A percentile compares a stretch with the other conserved stretches of the same genome.
These are phyloP conservation scores for Populus hybrid DNA, from an alignment of 441 rosid genomes.

Conservation along the genomic window DNA sequence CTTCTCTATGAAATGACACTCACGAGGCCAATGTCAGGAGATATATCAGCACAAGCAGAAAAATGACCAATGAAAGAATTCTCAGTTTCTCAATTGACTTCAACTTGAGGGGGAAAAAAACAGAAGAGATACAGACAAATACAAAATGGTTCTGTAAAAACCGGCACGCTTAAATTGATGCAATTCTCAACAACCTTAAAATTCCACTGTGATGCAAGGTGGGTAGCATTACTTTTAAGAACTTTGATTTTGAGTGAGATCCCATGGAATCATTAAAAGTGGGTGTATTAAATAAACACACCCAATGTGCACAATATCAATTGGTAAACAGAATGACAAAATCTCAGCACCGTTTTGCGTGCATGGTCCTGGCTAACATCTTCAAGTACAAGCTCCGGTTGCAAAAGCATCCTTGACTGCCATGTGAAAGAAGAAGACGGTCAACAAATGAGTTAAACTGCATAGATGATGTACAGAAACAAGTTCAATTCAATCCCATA, in stretches of 20 bases:
- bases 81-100: not conserved
- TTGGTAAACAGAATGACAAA: not conserved
- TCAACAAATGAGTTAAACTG: conserved; percentile 4
- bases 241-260: not conserved
- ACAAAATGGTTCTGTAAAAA: not conserved
- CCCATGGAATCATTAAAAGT: not conserved
- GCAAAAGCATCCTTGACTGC: conserved; percentile 85
- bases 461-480: not conserved
- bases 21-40: not conserved
- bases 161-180: too few relatives aligned
- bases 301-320: not conserved
- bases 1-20: not conserved
- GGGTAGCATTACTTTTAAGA: not conserved
- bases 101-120: not conserved
- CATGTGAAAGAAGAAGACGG: conserved; percentile 20
- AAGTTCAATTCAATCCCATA: not conserved
- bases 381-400: conserved; percentile 83
- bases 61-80: not conserved
- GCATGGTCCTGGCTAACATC: conserved; percentile 98
- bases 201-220: not conserved
- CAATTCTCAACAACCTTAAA: not conserved
- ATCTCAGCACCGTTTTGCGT: conserved; percentile 60
- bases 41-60: not conserved
- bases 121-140: not conserved
- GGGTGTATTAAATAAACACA: not conserved